A percentile compares a stretch with the other conserved stretches of the same genome.
phyloP scores from a whole-genome alignment of 169 alveolate species.

The Cyclospora cayetanensis region DNA sequence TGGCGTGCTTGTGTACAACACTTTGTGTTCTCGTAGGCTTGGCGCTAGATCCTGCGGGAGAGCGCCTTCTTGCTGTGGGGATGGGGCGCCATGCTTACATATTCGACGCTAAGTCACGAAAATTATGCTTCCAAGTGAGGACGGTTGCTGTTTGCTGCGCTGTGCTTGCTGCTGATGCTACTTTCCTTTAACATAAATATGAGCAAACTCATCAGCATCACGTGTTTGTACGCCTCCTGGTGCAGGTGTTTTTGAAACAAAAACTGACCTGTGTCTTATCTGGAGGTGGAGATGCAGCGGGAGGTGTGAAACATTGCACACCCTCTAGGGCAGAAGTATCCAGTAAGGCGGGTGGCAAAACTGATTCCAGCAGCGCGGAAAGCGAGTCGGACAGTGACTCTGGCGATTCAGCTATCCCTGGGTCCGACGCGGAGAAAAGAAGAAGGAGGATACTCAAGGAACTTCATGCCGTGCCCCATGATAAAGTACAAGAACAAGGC shows the following conservation, averaged over 20 bases:
- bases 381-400: background rate
- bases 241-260: conserved; percentile 69
- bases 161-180: background rate
- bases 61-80: conserved; percentile 60
- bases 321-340: background rate
- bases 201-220: background rate
- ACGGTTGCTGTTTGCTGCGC: background rate
- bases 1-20: background rate
- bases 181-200: background rate
- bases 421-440: too few species aligned
- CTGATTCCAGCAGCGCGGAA: conserved; percentile 10
- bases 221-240: background rate
- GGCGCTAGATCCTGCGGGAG: conserved; percentile 26
- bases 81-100: conserved; percentile 60
- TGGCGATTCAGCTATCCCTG: background rate
- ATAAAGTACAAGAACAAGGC: background rate
- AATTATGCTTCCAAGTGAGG: conserved; percentile 38
- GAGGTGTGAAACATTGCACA: background rate
- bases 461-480: background rate
- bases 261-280: conserved; percentile 43
- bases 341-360: background rate
- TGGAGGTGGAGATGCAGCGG: conserved; percentile 38
- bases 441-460: too few species aligned
- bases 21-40: background rate
- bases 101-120: conserved; percentile 53